Base-by-base conservation (phyloP, 2,329 filamentous ascomycete species). In the Endoconidiophora laricicola region DNA sequence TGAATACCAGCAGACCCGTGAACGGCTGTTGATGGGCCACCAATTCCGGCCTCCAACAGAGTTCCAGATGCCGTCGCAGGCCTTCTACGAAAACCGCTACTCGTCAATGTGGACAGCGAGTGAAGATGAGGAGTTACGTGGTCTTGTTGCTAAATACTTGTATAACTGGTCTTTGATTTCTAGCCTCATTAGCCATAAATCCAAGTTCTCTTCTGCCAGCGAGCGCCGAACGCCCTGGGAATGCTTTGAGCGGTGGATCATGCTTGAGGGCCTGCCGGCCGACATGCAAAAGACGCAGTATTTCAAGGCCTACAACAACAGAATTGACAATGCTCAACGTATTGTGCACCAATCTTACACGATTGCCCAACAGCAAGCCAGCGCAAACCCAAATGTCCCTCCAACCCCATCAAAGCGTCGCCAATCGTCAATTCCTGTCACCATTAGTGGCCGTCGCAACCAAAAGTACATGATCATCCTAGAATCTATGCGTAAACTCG, bases 161-260 rank as follows among this genome's bases (percentile, higher is more conserved):
- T 96, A 95, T 68, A 98, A 98, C 59, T 98, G 91, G 91, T 93
- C 87, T 2, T 71, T 98, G 4, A 94, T 96, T 49, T 85, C 88
- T 1, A 84, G 78, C 57, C 81, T 90, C 53, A 69, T 96, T 48
- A 74, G 78, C 1, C 74, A 82, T 14, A 78, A 78, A 48, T 93
- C 86, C 0, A 62, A 79, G 12, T 93, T 86, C 60, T 74, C 79
- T n/a, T 90, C 88, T 18, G 86, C 86, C 1, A 79, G 86, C 9
- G 90, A 96, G 61, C 76, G 91, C 54, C 78, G 91, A 44, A 96
- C 90, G 2, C 87, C 90, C 0, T 98, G 91, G 91, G 91, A 98
- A 66, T 98, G 91, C 61, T 98, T 98, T 58, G 91, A 98, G 65
- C 78, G 91, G 41, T 98, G 90, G 90, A 83, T 95, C 49, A 81